A percentile compares a stretch with the other conserved stretches of the same genome.
Evolutionary conservation across 2,329 filamentous ascomycete species (phyloP).

Genomic region (Cladosporium sp.): DNA sequence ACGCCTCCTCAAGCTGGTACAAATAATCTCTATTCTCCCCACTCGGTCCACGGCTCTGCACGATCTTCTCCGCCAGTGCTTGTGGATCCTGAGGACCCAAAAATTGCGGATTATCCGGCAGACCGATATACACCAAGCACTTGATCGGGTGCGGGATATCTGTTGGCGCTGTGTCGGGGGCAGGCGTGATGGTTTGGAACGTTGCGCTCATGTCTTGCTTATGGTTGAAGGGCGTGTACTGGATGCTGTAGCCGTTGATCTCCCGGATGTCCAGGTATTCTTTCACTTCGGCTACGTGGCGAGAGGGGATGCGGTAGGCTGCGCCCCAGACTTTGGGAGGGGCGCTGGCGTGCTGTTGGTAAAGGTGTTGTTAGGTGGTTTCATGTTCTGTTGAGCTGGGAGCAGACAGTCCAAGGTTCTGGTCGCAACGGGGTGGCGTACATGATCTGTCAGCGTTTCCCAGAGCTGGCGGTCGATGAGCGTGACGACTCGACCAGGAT

Average conservation of each 20-base stretch:
- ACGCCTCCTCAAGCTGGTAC: constrained; percentile 69
- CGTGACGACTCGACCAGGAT: constrained; percentile 87
- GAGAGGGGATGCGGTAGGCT: constrained; percentile 73
- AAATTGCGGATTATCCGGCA: constrained; percentile 90
- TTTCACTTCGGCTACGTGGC: constrained; percentile 72
- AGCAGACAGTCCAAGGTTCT: neutral
- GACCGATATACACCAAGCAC: constrained; percentile 87
- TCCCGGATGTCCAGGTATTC: constrained; percentile 92
- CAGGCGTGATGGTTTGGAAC: constrained; percentile 12
- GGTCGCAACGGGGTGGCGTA: constrained; percentile 27
- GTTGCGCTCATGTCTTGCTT: constrained; percentile 49
- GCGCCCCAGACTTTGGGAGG: constrained; percentile 79
- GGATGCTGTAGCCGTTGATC: constrained; percentile 94
- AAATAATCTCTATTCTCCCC: constrained; percentile 90
- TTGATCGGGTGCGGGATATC: constrained; percentile 36
- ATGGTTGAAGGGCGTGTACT: constrained; percentile 70
- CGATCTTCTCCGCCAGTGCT: constrained; percentile 74
- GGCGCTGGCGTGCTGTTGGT: constrained; percentile 51
- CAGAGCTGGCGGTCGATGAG: constrained; percentile 82
- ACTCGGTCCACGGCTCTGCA: constrained; percentile 71
- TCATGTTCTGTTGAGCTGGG: neutral
- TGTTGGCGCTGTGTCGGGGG: constrained; percentile 11
- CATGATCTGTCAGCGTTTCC: constrained; percentile 67
- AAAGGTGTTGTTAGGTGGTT: neutral
- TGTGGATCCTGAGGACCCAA: constrained; percentile 77